Conservation (phyloP, 192 early-diverging fungal genomes). For the Gaertneriomyces semiglobifer region DNA sequence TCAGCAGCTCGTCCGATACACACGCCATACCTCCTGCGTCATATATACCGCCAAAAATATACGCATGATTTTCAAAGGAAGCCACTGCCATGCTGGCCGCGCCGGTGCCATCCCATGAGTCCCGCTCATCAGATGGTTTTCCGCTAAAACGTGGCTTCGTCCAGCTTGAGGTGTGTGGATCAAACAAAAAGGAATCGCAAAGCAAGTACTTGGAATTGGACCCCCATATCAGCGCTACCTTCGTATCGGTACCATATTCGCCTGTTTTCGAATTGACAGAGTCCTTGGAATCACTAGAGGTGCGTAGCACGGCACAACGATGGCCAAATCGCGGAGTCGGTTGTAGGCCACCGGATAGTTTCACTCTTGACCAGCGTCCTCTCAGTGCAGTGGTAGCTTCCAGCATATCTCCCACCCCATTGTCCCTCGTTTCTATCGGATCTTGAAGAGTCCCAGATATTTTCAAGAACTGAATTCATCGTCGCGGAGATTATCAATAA, state of each 20-base stretch:
- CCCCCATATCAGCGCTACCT: not conserved
- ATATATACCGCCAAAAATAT: slow-evolving; percentile 7
- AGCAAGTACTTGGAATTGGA: slow-evolving; percentile 2
- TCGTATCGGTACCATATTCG: not conserved
- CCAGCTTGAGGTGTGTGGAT: not conserved
- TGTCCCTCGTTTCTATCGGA: not conserved
- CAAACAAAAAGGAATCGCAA: not conserved
- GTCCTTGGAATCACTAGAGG: not conserved
- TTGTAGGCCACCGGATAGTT: not conserved
- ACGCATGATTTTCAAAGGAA: not conserved
- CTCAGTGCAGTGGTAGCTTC: not conserved
- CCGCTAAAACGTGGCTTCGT: not conserved
- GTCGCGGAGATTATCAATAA: no score
- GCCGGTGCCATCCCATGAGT: not conserved
- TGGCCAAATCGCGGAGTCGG: not conserved
- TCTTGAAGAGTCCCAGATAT: no score
- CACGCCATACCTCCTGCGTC: no score
- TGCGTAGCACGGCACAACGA: not conserved
- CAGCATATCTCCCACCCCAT: not conserved
- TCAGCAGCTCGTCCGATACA: not conserved
- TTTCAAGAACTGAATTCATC: no score
- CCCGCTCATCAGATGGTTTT: not conserved
- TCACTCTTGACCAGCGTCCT: slow-evolving; percentile 1
- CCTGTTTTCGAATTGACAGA: not conserved
- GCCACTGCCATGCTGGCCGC: not conserved